phyloP scores from a whole-genome alignment of 768 basidiomycete genomes.

The Multifurca ochricompacta region DNA sequence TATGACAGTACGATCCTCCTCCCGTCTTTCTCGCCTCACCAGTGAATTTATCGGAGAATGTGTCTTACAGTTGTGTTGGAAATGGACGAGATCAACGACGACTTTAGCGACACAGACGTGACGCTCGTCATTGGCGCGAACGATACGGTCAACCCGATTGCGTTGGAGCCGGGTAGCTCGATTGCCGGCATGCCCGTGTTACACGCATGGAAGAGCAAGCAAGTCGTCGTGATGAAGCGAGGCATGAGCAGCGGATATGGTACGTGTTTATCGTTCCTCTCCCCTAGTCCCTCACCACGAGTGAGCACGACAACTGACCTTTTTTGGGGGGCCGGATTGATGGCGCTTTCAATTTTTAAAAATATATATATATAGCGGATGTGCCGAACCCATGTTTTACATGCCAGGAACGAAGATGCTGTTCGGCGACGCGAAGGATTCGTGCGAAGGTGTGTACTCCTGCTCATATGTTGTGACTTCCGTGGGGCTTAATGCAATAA shows the following conservation, averaged over 20 bases:
- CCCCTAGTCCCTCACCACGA: no score
- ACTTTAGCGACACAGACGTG: conserved; percentile 84
- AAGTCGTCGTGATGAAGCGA: conserved; percentile 89
- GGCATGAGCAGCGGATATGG: conserved; percentile 86
- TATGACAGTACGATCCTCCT: conserved; percentile 60
- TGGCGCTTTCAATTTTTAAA: no score
- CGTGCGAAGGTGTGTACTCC: conserved; percentile 59
- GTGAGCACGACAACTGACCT: not conserved
- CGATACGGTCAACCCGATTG: conserved; percentile 88
- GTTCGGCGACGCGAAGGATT: conserved; percentile 88
- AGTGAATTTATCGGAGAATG: not conserved
- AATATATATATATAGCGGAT: conserved; percentile 68
- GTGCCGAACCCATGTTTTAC: conserved; percentile 92
- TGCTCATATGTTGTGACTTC: not conserved
- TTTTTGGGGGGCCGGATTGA: not conserved
- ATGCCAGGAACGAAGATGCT: conserved; percentile 87
- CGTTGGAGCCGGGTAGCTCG: conserved; percentile 75
- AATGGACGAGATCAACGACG: conserved; percentile 94
- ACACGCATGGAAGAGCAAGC: conserved; percentile 90
- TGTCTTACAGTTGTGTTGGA: conserved; percentile 66
- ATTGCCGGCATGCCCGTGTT: conserved; percentile 92
- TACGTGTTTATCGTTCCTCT: no score
- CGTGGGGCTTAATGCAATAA: no score
- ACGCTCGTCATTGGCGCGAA: conserved; percentile 88
- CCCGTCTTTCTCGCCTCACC: not conserved